A percentile compares a stretch with the other conserved stretches of the same genome.
Evolutionary conservation across 1,139 yeast species (phyloP).

Genomic region (Candida neerlandica): DNA sequence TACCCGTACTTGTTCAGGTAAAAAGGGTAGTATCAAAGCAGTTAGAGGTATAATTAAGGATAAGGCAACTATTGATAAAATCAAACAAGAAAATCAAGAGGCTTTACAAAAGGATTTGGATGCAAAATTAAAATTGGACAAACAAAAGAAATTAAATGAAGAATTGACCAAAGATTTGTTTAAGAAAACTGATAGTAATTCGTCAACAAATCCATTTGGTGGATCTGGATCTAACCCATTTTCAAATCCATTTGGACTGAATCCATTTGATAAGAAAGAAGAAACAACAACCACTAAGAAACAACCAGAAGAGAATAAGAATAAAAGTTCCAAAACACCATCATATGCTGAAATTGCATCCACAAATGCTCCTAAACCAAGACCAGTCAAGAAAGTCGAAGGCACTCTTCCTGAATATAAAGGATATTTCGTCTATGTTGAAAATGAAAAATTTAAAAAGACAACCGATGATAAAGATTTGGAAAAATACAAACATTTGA

Average conservation of each 20-base stretch:
- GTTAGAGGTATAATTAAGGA: conserved; percentile 74
- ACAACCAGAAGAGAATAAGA: conserved; percentile 11
- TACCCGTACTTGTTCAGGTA: conserved; percentile 58
- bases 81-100: conserved; percentile 41
- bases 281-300: conserved; percentile 10
- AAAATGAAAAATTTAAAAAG: conserved; percentile 58
- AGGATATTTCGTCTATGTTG: conserved; percentile 70
- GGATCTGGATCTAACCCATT: conserved; percentile 31
- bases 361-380: conserved; percentile 18
- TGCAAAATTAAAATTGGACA: conserved; percentile 43
- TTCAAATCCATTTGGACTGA: conserved; percentile 16
- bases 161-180: conserved; percentile 50
- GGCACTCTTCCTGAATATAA: conserved; percentile 52
- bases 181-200: conserved; percentile 22
- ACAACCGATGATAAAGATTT: conserved; percentile 39
- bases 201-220: conserved; percentile 35
- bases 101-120: conserved; percentile 39
- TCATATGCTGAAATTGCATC: conserved; percentile 31
- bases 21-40: conserved; percentile 70
- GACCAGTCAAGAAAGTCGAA: conserved; percentile 14
- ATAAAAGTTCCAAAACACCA: conserved; percentile 4
- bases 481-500: conserved; percentile 51
- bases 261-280: conserved; percentile 13
- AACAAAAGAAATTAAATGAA: conserved; percentile 43
- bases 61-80: conserved; percentile 44